Conservation (phyloP, 1,139 yeast genomes). For the Geotrichum phurueaensis region DNA sequence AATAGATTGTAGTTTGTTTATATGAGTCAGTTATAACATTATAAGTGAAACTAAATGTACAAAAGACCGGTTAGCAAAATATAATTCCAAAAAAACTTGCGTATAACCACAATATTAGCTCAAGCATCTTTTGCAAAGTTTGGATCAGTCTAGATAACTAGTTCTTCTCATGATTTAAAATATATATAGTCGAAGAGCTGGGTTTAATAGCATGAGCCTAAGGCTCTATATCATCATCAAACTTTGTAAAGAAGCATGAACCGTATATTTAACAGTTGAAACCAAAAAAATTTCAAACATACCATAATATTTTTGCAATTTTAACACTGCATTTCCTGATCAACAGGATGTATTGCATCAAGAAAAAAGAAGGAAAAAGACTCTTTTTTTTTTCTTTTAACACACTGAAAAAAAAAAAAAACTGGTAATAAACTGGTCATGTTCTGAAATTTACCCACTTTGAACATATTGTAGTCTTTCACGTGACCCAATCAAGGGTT, state of each 20-base stretch:
- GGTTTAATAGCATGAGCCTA: slow-evolving; percentile 16
- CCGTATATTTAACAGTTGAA: background rate
- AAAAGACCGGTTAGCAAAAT: background rate
- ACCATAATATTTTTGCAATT: background rate
- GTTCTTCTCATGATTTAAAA: slow-evolving; percentile 15
- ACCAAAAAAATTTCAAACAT: background rate
- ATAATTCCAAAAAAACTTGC: background rate
- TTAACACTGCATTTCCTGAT: background rate
- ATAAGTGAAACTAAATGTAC: no score
- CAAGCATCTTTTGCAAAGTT: background rate
- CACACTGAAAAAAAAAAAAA: background rate
- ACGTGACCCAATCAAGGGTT: background rate
- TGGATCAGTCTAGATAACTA: background rate
- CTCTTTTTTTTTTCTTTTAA: no score
- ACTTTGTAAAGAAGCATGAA: background rate
- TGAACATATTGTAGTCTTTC: background rate
- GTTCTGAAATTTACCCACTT: background rate
- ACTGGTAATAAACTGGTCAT: background rate
- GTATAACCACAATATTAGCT: background rate
- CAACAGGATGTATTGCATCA: background rate
- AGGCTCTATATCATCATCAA: slow-evolving; percentile 15
- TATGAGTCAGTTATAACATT: background rate
- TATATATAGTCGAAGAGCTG: slow-evolving; percentile 14
- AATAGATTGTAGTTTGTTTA: background rate
- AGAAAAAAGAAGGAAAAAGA: background rate